Conservation (phyloP, 495 filamentous ascomycete genomes). For the Talaromyces thailandensis region DNA sequence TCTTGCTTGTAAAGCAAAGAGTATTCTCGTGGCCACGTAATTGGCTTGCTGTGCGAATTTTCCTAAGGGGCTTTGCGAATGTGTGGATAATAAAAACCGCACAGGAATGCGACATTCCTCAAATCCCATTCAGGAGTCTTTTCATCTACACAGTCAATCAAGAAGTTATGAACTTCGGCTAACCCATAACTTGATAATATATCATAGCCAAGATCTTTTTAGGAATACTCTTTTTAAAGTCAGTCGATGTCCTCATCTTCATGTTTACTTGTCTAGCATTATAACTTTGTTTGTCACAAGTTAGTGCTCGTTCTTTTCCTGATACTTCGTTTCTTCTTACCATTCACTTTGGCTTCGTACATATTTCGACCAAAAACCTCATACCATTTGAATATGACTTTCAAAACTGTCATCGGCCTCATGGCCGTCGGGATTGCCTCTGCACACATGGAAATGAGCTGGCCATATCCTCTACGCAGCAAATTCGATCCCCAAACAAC, state of each 20-base stretch:
- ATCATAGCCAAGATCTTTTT: neutral
- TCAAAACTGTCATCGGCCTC: slow-evolving; percentile 2
- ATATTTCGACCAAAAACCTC: neutral
- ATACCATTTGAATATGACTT: slow-evolving; percentile 3
- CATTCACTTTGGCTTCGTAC: neutral
- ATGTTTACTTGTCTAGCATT: neutral
- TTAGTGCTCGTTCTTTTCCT: neutral
- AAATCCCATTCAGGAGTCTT: neutral
- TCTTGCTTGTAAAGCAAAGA: neutral
- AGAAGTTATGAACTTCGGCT: neutral
- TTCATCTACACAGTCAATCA: neutral
- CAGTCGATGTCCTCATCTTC: neutral
- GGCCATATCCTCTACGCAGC: slow-evolving; percentile 12
- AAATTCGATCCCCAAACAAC: slow-evolving; percentile 6
- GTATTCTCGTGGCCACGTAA: neutral
- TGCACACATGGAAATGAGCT: slow-evolving; percentile 11
- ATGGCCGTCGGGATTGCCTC: neutral
- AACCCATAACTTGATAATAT: neutral
- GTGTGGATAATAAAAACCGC: neutral
- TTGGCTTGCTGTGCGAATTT: neutral
- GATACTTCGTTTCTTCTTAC: neutral
- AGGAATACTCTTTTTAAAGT: neutral
- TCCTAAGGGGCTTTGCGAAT: neutral
- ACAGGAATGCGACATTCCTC: neutral
- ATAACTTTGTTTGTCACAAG: neutral